phyloP scores from a whole-genome alignment of 352 stramenopile genomes.

The Phytophthora litchii region DNA sequence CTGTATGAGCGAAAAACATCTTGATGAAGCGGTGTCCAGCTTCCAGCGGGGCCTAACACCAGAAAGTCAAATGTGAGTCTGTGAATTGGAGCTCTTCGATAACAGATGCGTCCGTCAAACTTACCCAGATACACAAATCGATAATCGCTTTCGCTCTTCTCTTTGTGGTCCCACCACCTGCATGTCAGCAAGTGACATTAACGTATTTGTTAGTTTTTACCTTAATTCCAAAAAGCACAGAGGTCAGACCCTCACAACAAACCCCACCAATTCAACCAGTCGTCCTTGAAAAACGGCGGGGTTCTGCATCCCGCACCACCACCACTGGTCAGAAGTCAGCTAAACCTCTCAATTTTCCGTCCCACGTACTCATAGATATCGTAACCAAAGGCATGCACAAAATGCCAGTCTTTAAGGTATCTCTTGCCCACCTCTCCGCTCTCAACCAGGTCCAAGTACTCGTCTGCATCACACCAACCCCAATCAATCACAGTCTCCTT shows the following conservation, averaged over 20 bases:
- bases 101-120: background rate
- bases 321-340: constrained; percentile 13
- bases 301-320: constrained; percentile 62
- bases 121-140: constrained; percentile 96
- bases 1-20: constrained; percentile 97
- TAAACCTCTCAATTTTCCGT: background rate
- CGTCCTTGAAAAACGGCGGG: constrained; percentile 86
- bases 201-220: background rate
- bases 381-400: constrained; percentile 60
- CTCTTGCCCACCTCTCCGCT: constrained; percentile 46
- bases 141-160: constrained; percentile 86
- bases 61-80: constrained; percentile 3
- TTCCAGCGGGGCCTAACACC: constrained; percentile 76
- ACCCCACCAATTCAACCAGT: constrained; percentile 92
- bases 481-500: constrained; percentile 3
- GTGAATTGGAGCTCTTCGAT: no score
- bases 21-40: constrained; percentile 93
- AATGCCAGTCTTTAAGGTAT: constrained; percentile 91
- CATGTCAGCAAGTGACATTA: background rate
- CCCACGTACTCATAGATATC: constrained; percentile 64
- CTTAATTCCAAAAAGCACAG: background rate
- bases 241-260: background rate
- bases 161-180: constrained; percentile 84
- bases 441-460: constrained; percentile 71
- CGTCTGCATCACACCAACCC: constrained; percentile 33